phyloP scores from a whole-genome alignment of 768 basidiomycete species.

The Mycena filopes region DNA sequence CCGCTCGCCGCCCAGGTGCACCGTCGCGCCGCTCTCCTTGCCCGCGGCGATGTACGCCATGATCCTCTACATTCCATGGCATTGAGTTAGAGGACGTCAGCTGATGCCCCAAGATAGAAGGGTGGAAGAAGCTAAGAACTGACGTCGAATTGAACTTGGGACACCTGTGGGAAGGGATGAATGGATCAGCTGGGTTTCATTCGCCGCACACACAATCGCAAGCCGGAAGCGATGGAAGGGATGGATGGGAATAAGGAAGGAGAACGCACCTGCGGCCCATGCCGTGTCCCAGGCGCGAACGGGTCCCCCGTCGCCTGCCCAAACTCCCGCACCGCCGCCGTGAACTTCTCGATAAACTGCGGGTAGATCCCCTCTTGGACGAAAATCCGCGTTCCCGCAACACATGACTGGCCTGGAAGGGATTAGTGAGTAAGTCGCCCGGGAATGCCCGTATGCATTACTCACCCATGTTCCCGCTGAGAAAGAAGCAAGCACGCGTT shows the following conservation, averaged over 20 bases:
- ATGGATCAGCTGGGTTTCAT: neutral
- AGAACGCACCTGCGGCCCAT: constrained; percentile 63
- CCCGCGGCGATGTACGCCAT: constrained; percentile 78
- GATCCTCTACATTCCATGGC: constrained; percentile 67
- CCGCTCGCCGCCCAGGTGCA: constrained; percentile 68
- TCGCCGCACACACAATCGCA: too few relatives aligned
- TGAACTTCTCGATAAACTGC: constrained; percentile 73
- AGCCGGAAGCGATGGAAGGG: neutral
- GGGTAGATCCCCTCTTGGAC: constrained; percentile 86
- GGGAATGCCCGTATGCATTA: too few relatives aligned
- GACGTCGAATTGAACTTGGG: constrained; percentile 78
- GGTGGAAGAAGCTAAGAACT: too few relatives aligned
- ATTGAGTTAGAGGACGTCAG: too few relatives aligned
- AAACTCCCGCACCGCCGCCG: constrained; percentile 60
- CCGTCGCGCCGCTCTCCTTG: constrained; percentile 71
- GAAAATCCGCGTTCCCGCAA: constrained; percentile 86
- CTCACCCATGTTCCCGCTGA: constrained; percentile 31
- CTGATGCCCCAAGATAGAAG: constrained; percentile 13
- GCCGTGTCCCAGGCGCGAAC: constrained; percentile 66
- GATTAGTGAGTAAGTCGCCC: neutral
- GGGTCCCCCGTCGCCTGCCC: constrained; percentile 72
- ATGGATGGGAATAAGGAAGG: too few relatives aligned
- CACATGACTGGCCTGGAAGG: constrained; percentile 76
- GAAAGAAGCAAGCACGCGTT: neutral
- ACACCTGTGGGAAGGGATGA: constrained; percentile 58